Conservation (phyloP, 148 eudicot genomes). For the Silene latifolia region DNA sequence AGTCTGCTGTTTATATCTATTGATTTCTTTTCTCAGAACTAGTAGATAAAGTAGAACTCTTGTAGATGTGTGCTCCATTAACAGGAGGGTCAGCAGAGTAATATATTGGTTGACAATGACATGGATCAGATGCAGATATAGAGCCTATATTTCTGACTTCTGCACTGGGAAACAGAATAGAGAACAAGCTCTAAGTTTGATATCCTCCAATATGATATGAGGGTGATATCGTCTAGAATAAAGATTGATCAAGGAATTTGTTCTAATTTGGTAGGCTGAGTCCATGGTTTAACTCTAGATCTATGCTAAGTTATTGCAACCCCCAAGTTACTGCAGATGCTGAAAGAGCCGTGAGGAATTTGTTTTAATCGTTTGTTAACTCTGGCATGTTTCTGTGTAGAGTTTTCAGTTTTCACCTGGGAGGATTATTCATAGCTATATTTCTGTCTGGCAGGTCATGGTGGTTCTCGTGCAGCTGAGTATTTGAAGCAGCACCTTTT, state of each 20-base stretch:
- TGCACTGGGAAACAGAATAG: no score
- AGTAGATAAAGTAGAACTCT: neutral
- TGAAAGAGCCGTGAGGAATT: no score
- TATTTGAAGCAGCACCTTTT: conserved; percentile 84
- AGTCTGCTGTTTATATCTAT: neutral
- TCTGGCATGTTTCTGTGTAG: neutral
- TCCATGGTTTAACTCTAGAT: no score
- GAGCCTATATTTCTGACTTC: no score
- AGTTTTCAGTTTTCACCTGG: neutral
- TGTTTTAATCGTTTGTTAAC: neutral
- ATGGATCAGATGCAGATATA: no score
- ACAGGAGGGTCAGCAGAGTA: neutral
- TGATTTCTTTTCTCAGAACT: neutral
- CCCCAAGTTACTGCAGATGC: neutral
- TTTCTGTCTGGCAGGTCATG: conserved; percentile 68
- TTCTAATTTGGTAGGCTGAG: neutral
- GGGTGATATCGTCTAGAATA: neutral
- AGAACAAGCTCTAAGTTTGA: neutral
- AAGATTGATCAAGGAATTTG: neutral
- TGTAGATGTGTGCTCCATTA: neutral
- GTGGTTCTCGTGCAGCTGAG: conserved; percentile 95
- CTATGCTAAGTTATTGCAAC: no score
- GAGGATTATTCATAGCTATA: conserved; percentile 9
- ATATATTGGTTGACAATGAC: no score
- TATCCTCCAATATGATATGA: neutral